Evolutionary conservation across 2,329 filamentous ascomycete species (phyloP).

Genomic region (Nectriaceae sp.): DNA sequence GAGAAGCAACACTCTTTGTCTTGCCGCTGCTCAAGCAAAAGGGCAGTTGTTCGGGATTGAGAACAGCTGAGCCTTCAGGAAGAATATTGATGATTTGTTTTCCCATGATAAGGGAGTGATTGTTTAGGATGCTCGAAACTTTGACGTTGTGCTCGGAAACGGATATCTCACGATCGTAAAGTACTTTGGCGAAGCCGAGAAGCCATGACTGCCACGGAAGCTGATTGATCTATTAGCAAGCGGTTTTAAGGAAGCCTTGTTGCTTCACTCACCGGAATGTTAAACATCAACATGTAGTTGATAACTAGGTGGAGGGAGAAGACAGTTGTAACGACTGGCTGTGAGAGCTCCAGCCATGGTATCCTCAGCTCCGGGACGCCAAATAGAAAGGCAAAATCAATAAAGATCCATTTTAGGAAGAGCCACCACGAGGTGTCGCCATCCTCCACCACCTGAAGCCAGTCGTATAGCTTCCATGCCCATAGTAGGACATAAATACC

Average conservation of each 20-base stretch:
- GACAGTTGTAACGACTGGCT: constrained; percentile 68
- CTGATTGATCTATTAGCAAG: constrained; percentile 37
- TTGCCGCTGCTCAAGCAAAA: constrained; percentile 73
- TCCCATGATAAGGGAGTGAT: constrained; percentile 89
- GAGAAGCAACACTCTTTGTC: constrained; percentile 58
- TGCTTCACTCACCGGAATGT: constrained; percentile 65
- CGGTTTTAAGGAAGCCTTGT: background rate
- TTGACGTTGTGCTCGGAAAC: constrained; percentile 95
- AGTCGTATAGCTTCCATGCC: constrained; percentile 87
- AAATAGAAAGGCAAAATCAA: constrained; percentile 87
- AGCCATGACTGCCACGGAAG: constrained; percentile 76
- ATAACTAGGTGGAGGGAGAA: constrained; percentile 72
- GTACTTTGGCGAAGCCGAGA: constrained; percentile 71
- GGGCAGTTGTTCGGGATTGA: constrained; percentile 79
- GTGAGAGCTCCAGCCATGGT: constrained; percentile 94
- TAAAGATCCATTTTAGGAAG: constrained; percentile 89
- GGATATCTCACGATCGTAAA: constrained; percentile 91
- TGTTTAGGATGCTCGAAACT: constrained; percentile 82
- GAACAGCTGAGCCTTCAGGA: constrained; percentile 87
- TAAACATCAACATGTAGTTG: constrained; percentile 91
- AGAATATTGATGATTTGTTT: constrained; percentile 98
- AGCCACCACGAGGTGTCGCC: constrained; percentile 86
- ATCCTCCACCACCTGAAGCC: constrained; percentile 74
- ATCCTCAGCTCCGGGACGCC: constrained; percentile 85
- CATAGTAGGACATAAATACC: constrained; percentile 76